phyloP scores from a whole-genome alignment of 2,329 filamentous ascomycete species.

The Diaporthe sp. region DNA sequence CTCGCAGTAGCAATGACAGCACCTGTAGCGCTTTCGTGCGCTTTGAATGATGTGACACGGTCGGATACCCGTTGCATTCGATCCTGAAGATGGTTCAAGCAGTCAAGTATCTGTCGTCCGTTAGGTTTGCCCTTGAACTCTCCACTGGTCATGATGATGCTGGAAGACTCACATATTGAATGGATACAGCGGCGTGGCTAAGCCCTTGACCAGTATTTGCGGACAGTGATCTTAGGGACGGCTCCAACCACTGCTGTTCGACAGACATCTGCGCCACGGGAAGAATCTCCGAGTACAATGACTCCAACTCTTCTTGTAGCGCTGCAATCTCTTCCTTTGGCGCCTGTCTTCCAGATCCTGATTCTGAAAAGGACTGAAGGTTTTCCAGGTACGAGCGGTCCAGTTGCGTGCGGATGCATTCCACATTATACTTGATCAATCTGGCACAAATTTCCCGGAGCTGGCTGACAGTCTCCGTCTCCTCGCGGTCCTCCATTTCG shows the following conservation, averaged over 20 bases:
- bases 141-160: not conserved
- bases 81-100: conserved; percentile 61
- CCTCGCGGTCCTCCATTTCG: conserved; percentile 60
- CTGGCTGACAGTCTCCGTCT: conserved; percentile 63
- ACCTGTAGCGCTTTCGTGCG: conserved; percentile 54
- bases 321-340: conserved; percentile 56
- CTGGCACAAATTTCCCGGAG: conserved; percentile 70
- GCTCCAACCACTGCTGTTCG: conserved; percentile 73
- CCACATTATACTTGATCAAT: conserved; percentile 67
- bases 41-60: conserved; percentile 56
- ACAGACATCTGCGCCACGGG: conserved; percentile 78
- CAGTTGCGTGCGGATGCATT: conserved; percentile 63
- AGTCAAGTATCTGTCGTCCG: conserved; percentile 57
- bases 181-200: conserved; percentile 56
- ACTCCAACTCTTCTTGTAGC: conserved; percentile 74
- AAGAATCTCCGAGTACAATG: conserved; percentile 75
- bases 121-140: conserved; percentile 39
- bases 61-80: conserved; percentile 54
- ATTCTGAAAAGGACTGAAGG: conserved; percentile 43
- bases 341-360: conserved; percentile 36
- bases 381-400: conserved; percentile 66
- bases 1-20: conserved; percentile 55
- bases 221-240: conserved; percentile 61
- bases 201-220: conserved; percentile 55
- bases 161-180: conserved; percentile 59